Evolutionary conservation across 2,329 filamentous ascomycete species (phyloP).

Genomic region (Fusarium anthophilum): DNA sequence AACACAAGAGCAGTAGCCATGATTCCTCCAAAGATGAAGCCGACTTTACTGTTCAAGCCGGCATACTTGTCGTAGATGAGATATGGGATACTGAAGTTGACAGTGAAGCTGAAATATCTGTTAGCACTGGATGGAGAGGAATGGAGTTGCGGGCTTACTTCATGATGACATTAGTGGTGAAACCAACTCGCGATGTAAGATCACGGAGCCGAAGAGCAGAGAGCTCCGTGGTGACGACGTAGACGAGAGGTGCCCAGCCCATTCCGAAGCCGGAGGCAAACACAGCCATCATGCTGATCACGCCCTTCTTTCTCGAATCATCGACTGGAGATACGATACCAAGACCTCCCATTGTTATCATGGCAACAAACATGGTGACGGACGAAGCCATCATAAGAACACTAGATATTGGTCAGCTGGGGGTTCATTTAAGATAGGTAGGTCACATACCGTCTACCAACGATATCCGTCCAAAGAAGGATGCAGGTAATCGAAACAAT

Average conservation of each 20-base stretch:
- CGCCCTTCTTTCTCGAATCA: constrained; percentile 31
- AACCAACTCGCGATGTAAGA: constrained; percentile 16
- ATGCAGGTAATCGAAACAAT: background rate
- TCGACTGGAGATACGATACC: constrained; percentile 24
- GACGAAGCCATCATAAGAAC: constrained; percentile 25
- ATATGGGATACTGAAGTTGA: constrained; percentile 36
- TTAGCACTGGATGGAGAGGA: rapidly evolving
- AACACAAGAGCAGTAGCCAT: constrained; percentile 3
- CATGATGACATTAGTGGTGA: constrained; percentile 27
- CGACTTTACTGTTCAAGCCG: constrained; percentile 29
- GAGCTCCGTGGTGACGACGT: constrained; percentile 35
- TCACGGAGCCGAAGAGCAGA: constrained; percentile 30
- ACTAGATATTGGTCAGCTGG: background rate
- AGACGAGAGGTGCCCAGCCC: constrained; percentile 18
- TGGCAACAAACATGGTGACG: constrained; percentile 30
- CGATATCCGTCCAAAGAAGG: background rate
- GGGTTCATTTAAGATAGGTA: rapidly evolving
- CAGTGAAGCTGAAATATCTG: background rate
- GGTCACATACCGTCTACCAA: constrained; percentile 22
- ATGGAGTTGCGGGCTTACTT: background rate
- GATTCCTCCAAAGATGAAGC: constrained; percentile 34
- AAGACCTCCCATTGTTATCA: constrained; percentile 40
- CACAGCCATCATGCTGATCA: constrained; percentile 39
- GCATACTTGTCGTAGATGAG: constrained; percentile 33
- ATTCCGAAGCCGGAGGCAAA: constrained; percentile 28